Evolutionary conservation across 768 basidiomycete species (phyloP).

Genomic region (Russula griseocarnosa): DNA sequence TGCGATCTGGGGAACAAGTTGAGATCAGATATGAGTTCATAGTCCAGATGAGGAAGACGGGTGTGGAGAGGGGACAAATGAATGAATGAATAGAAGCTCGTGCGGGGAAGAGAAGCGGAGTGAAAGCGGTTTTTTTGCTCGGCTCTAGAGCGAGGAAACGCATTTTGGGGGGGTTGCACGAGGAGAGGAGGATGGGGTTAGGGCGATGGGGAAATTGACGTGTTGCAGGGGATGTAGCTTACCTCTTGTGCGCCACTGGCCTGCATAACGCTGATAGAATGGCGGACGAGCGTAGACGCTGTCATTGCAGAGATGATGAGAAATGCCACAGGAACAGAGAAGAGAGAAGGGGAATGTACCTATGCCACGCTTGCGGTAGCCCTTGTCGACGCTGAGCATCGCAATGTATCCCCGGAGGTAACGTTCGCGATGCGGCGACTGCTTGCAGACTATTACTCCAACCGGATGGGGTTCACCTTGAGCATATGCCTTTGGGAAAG

Average conservation of each 20-base stretch:
- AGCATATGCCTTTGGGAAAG: conserved; percentile 4
- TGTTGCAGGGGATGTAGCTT: conserved; percentile 27
- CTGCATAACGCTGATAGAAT: conserved; percentile 84
- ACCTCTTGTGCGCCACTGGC: conserved; percentile 83
- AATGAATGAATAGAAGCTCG: conserved; percentile 31
- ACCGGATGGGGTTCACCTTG: conserved; percentile 47
- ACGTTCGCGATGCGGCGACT: conserved; percentile 74
- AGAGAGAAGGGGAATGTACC: conserved; percentile 72
- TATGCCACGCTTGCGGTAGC: conserved; percentile 91
- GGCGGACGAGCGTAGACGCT: conserved; percentile 59
- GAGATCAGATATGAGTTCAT: conserved; percentile 10
- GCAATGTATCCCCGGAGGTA: conserved; percentile 93
- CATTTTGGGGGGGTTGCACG: neutral
- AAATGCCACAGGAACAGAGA: neutral
- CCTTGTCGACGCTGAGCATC: conserved; percentile 87
- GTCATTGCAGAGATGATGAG: neutral
- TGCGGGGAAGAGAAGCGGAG: conserved; percentile 38
- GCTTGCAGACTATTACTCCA: conserved; percentile 96
- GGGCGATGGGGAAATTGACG: conserved; percentile 26
- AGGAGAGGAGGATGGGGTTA: conserved; percentile 10
- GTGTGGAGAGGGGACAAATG: neutral
- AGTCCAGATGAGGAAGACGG: neutral
- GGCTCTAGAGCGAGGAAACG: conserved; percentile 7
- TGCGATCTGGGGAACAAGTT: conserved; percentile 56
- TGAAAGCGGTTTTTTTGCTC: neutral